Percentiles rank a stretch among this genome's conserved stretches.
These are phyloP conservation scores for Sugiyamaella castrensis DNA, from an alignment of 1,139 yeast genomes.

Conservation along the genomic window DNA sequence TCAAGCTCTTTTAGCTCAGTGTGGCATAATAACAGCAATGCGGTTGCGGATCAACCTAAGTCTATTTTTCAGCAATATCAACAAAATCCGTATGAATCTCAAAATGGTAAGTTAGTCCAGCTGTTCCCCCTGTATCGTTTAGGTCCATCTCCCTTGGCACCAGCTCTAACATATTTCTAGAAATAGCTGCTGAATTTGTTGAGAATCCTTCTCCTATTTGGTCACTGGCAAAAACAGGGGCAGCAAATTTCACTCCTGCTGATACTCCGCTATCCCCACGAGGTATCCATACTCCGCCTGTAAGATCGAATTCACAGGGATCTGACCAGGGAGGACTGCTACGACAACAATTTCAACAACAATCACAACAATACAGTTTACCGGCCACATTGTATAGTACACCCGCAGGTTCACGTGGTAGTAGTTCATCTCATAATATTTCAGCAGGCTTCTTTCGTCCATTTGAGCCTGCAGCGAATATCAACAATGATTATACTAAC, in stretches of 20 bases:
- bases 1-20: slow-evolving; percentile 27
- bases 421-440: slow-evolving; percentile 45
- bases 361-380: slow-evolving; percentile 19
- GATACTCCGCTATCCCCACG: too few relatives aligned
- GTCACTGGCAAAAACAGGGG: background rate
- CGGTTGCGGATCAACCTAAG: too few relatives aligned
- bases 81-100: background rate
- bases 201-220: slow-evolving; percentile 3
- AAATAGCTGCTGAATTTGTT: slow-evolving; percentile 8
- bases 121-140: too few relatives aligned
- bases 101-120: too few relatives aligned
- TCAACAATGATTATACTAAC: too few relatives aligned
- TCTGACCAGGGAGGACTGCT: slow-evolving; percentile 11
- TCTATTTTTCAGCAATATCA: too few relatives aligned
- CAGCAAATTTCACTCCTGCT: slow-evolving; percentile 1
- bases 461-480: slow-evolving; percentile 6
- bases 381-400: slow-evolving; percentile 5
- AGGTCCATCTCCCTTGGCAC: too few relatives aligned
- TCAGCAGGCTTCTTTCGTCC: slow-evolving; percentile 62
- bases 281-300: slow-evolving; percentile 18
- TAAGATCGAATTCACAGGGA: slow-evolving; percentile 16
- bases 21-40: slow-evolving; percentile 17
- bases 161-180: background rate
- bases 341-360: slow-evolving; percentile 4
- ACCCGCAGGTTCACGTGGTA: slow-evolving; percentile 10